Evolutionary conservation across 805 yeast species (phyloP), one percentile per base, ranked within the genome.

Genomic region (Candida manassasensis): DNA sequence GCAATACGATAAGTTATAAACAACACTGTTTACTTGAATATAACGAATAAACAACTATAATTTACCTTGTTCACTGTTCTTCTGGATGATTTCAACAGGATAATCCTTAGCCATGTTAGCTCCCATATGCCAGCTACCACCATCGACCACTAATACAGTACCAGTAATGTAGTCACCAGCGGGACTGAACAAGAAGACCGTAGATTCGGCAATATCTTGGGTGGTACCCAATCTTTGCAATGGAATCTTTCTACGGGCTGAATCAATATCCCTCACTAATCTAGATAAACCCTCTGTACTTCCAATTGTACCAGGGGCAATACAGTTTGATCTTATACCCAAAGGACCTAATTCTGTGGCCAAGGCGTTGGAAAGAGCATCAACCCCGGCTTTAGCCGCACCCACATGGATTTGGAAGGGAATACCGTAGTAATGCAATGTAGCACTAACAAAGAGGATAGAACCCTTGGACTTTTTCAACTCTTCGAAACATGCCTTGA

Each of bases 341-440:
- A 85, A 56, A 2, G 96, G 95, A 1, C 96, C 97, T 37, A 86
- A 68, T 58, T 89, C 97, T 4, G 87, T 90, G 1, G 96, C 95
- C 38, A 88, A 58, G 1, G 87, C 81, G 45, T 81, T 79, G 13
- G 87, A 77, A 24, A 89, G 67, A 2, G 96, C 93, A 55, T 89
- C 97, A 19, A 89, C 75, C n/a, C 96, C 97, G 2, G 97, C 95
- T 59, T 88, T 89, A 3, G 97, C 97, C 0, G 97, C 96, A 4
- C 87, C 82, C 3, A 88, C 96, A 51, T 89, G 97, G 10, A 79
- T 53, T 60, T 89, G 97, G 61, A 67, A 63, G 3, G 71, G 71
- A 19, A 67, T 55, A 5, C 70, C 72, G 43, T 63, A 67, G 49
- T 63, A 62, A 44, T 67, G 72, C 36, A 66, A 55, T 1, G 71